These are phyloP conservation scores for Mycena epipterygia DNA, from an alignment of 768 basidiomycete species.

Conservation along the genomic window DNA sequence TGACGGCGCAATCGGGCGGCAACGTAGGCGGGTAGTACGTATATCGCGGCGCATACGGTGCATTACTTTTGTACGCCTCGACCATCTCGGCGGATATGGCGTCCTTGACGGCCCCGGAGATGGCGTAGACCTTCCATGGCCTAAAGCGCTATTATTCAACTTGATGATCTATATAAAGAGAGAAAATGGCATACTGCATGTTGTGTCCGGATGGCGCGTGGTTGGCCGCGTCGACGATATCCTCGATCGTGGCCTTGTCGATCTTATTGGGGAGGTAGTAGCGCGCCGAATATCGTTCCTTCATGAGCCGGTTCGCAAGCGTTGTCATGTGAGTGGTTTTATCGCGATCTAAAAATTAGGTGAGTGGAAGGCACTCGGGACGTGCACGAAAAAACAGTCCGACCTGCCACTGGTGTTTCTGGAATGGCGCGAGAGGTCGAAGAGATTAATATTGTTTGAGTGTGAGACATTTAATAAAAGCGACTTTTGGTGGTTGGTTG, in stretches of 20 bases:
- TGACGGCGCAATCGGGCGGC: conserved; percentile 4
- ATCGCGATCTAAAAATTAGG: too few relatives aligned
- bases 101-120: conserved; percentile 26
- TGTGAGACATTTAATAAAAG: background rate
- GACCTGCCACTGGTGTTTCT: background rate
- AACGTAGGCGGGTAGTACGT: conserved; percentile 13
- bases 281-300: conserved; percentile 27
- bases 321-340: background rate
- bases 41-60: conserved; percentile 18
- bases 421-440: background rate
- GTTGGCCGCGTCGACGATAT: conserved; percentile 32
- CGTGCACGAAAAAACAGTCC: too few relatives aligned
- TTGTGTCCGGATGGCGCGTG: conserved; percentile 31
- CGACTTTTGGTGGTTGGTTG: too few relatives aligned
- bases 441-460: background rate
- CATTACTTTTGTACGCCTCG: conserved; percentile 11
- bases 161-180: background rate
- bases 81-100: conserved; percentile 26
- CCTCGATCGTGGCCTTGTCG: conserved; percentile 23
- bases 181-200: conserved; percentile 20
- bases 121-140: conserved; percentile 36
- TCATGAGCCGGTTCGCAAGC: conserved; percentile 14
- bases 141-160: background rate
- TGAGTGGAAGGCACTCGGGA: too few relatives aligned
- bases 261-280: conserved; percentile 25